These are phyloP conservation scores for Helminthosporium solani DNA, from an alignment of 2,329 filamentous ascomycete species.

Conservation along the genomic window DNA sequence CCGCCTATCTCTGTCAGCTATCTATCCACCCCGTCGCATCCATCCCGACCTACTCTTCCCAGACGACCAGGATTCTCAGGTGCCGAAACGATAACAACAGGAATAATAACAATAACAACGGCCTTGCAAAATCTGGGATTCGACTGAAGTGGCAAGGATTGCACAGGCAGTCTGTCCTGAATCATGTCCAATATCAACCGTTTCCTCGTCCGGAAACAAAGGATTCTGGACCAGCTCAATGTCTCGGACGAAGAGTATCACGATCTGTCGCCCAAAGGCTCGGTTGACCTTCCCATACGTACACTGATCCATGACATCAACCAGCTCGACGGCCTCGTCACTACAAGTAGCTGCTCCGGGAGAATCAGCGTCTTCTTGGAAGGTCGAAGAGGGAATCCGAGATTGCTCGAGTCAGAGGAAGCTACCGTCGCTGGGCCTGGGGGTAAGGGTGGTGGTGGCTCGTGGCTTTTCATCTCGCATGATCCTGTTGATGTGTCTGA, in stretches of 20 bases:
- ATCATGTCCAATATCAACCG: no score
- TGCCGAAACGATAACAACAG: no score
- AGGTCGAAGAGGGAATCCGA: slow-evolving; percentile 57
- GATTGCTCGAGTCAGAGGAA: slow-evolving; percentile 8
- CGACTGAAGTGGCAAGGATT: not conserved
- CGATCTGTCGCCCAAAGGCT: slow-evolving; percentile 86
- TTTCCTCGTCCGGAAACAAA: slow-evolving; percentile 62
- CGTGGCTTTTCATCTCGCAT: slow-evolving; percentile 88
- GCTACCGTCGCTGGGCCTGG: slow-evolving; percentile 62
- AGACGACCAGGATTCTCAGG: no score
- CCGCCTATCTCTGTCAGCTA: no score
- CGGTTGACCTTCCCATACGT: slow-evolving; percentile 75
- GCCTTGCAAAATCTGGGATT: no score
- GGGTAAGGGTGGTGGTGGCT: slow-evolving; percentile 76
- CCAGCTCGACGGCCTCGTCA: slow-evolving; percentile 70
- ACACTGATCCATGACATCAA: slow-evolving; percentile 80
- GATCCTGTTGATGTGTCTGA: slow-evolving; percentile 57
- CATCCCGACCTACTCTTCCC: no score
- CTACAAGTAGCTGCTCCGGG: slow-evolving; percentile 90
- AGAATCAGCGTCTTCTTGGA: slow-evolving; percentile 86
- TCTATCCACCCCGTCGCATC: no score
- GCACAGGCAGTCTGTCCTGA: no score
- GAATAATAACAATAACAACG: no score
- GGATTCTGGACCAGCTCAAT: slow-evolving; percentile 70
- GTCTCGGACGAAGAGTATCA: slow-evolving; percentile 70